Percentiles rank a stretch among this genome's conserved stretches.
These are phyloP conservation scores for Ambrosia hybrid DNA, from an alignment of 140 eudicot genomes.

Conservation along the genomic window DNA sequence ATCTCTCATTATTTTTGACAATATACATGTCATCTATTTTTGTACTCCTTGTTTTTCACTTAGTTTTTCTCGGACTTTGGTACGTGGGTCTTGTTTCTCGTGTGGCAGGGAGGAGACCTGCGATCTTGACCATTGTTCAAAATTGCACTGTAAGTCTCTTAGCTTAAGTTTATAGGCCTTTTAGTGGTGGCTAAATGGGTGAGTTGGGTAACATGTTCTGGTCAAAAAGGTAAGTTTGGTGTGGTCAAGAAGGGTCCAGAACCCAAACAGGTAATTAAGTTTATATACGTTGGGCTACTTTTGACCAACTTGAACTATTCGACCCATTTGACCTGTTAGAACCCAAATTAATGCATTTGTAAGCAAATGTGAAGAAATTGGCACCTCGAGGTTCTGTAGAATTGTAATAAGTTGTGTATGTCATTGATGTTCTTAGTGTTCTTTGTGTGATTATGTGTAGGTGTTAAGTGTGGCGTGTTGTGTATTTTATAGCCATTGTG, in stretches of 20 bases:
- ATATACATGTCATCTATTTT: constrained; percentile 75
- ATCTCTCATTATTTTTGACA: constrained; percentile 80
- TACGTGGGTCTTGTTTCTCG: constrained; percentile 96
- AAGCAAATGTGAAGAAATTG: background rate
- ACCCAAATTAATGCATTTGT: background rate
- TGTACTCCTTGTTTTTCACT: constrained; percentile 84
- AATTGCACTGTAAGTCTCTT: constrained; percentile 80
- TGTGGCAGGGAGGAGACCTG: constrained; percentile 86
- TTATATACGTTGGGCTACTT: background rate
- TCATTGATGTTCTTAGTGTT: constrained; percentile 19
- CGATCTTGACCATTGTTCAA: constrained; percentile 79
- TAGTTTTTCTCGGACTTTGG: constrained; percentile 86
- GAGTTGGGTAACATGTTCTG: background rate
- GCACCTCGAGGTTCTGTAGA: background rate
- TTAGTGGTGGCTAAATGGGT: background rate
- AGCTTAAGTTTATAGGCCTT: background rate
- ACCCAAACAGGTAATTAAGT: no score
- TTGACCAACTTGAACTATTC: background rate
- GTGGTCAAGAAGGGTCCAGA: background rate
- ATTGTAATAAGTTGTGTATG: background rate
- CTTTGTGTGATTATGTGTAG: constrained; percentile 47
- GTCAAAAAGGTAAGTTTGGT: constrained; percentile 15
- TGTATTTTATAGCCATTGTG: constrained; percentile 98
- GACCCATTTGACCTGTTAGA: background rate
- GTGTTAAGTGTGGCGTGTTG: constrained; percentile 97